Evolutionary conservation across 495 filamentous ascomycete species (phyloP).

Genomic region (Thermochaetoides thermophila): DNA sequence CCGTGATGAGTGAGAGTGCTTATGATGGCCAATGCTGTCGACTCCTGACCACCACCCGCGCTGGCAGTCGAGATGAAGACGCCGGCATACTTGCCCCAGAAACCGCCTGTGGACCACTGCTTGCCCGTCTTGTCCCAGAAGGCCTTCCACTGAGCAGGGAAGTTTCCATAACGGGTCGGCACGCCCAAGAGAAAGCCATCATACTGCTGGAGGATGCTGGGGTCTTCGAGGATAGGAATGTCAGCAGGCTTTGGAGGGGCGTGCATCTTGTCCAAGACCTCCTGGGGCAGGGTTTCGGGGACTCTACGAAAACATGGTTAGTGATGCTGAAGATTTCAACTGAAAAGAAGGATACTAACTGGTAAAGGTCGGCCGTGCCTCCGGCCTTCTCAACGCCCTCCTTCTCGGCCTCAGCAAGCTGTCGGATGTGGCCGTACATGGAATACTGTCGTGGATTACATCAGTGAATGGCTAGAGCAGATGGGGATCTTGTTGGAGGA

Average conservation of each 20-base stretch:
- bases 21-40: constrained; percentile 66
- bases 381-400: constrained; percentile 81
- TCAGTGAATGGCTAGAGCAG: too few relatives aligned
- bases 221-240: constrained; percentile 49
- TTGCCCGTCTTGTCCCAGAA: constrained; percentile 76
- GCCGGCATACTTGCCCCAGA: constrained; percentile 83
- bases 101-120: constrained; percentile 57
- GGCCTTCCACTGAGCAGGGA: constrained; percentile 89
- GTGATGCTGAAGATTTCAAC: not conserved
- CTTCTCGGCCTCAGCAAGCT: constrained; percentile 80
- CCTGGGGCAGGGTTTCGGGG: constrained; percentile 69
- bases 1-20: constrained; percentile 88
- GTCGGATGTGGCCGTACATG: constrained; percentile 82
- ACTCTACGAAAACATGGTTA: too few relatives aligned
- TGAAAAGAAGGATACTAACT: constrained; percentile 35
- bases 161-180: constrained; percentile 97
- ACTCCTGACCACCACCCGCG: constrained; percentile 85
- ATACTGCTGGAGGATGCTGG: constrained; percentile 55
- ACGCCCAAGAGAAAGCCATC: constrained; percentile 91
- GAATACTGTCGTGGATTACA: constrained; percentile 59
- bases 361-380: constrained; percentile 62
- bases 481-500: too few relatives aligned
- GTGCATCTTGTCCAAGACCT: constrained; percentile 72
- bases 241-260: constrained; percentile 59
- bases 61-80: constrained; percentile 77